phyloP scores from a whole-genome alignment of 1,139 yeast genomes.

The Maudiozyma humilis region DNA sequence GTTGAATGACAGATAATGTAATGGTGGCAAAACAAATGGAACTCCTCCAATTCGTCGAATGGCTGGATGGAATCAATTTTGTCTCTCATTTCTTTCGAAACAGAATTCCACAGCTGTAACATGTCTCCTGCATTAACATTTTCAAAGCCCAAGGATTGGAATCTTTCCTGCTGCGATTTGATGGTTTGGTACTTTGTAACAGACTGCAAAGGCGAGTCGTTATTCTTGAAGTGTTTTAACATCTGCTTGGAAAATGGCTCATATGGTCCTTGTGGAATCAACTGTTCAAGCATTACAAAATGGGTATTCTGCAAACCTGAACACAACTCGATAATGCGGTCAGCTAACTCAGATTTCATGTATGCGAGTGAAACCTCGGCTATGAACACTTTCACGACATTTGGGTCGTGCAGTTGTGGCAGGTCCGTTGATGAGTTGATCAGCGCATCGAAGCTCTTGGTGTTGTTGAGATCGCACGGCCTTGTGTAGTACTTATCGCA shows the following conservation, averaged over 20 bases:
- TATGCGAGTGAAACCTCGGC: slow-evolving; percentile 82
- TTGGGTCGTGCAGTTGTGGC: slow-evolving; percentile 20
- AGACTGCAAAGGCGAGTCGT: slow-evolving; percentile 64
- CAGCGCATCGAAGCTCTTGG: slow-evolving; percentile 36
- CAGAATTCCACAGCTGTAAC: slow-evolving; percentile 47
- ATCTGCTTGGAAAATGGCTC: slow-evolving; percentile 70
- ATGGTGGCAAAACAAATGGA: slow-evolving; percentile 67
- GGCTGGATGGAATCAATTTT: slow-evolving; percentile 49
- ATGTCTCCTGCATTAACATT: slow-evolving; percentile 48
- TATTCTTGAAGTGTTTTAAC: slow-evolving; percentile 61
- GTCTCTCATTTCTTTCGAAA: slow-evolving; percentile 35
- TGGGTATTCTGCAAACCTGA: slow-evolving; percentile 43
- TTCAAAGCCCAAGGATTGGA: slow-evolving; percentile 40
- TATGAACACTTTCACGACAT: slow-evolving; percentile 48
- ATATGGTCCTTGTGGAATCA: slow-evolving; percentile 52
- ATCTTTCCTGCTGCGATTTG: slow-evolving; percentile 44
- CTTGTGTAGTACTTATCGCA: slow-evolving; percentile 48
- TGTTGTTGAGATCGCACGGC: slow-evolving; percentile 65
- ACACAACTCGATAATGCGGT: slow-evolving; percentile 50
- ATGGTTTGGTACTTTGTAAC: slow-evolving; percentile 49
- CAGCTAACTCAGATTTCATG: slow-evolving; percentile 65
- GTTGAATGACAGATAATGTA: slow-evolving; percentile 63
- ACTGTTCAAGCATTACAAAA: slow-evolving; percentile 62
- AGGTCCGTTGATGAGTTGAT: slow-evolving; percentile 20
- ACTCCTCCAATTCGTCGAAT: slow-evolving; percentile 83